Evolutionary conservation across 2,329 filamentous ascomycete species (phyloP).

Genomic region (Aspergillus novoparasiticus): DNA sequence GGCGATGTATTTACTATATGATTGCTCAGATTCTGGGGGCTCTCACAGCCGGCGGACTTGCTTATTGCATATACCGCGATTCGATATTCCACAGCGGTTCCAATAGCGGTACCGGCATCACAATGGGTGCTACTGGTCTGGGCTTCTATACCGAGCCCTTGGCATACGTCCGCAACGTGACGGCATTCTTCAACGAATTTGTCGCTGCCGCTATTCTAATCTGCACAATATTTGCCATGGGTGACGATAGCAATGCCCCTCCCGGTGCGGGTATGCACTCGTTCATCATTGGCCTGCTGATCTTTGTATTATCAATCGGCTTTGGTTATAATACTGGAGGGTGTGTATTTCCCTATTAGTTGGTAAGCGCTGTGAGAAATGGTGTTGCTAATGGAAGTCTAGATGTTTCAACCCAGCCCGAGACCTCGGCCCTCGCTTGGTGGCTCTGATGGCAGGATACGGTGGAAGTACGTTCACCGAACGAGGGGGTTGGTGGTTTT

Average conservation of each 20-base stretch:
- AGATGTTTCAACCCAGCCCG: constrained; percentile 39
- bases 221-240: constrained; percentile 38
- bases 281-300: constrained; percentile 27
- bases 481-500: constrained; percentile 37
- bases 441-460: constrained; percentile 36
- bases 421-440: constrained; percentile 39
- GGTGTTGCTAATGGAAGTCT: neutral
- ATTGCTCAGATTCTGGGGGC: constrained; percentile 39
- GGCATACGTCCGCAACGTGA: constrained; percentile 24
- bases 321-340: constrained; percentile 42
- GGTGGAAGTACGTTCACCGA: constrained; percentile 30
- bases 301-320: constrained; percentile 14
- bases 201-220: constrained; percentile 35
- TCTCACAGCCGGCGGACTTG: constrained; percentile 36
- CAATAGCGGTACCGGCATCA: constrained; percentile 16
- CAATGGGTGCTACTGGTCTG: constrained; percentile 8
- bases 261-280: constrained; percentile 47
- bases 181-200: constrained; percentile 44
- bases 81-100: constrained; percentile 31
- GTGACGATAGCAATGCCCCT: constrained; percentile 48
- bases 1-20: constrained; percentile 31
- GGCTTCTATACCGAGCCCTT: constrained; percentile 17
- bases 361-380: neutral
- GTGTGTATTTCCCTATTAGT: constrained; percentile 11
- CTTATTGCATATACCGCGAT: constrained; percentile 40